Evolutionary conservation across 1,284 basidiomycete species (phyloP), one percentile per base, ranked within the genome.

Genomic region (Thecaphora thlaspeos): DNA sequence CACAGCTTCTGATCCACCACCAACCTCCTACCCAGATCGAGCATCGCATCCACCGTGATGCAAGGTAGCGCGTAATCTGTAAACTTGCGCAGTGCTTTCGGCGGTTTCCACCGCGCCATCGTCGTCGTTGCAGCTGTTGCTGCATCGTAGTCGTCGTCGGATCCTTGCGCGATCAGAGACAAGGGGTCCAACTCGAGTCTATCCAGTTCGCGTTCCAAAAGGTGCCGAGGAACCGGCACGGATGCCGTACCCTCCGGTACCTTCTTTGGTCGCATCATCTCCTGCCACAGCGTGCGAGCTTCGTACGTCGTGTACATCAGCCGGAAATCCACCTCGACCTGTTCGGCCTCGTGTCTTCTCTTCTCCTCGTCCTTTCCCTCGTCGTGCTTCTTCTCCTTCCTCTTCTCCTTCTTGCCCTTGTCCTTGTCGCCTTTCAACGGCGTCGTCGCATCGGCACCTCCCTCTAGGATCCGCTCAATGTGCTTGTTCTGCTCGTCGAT

Each of bases 31-130:
- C 84, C 90, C 43, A 93, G 81, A 68, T 81, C 81, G 60, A 90
- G 80, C 85, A 89, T 91, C 55, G 86, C 86, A 54, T 82, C 80
- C 38, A 94, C 85, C 52, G 90, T 94, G n/a, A 63, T 81, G 90
- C 80, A 76, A 88, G 88, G 51, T 67, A 74, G 83, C 90, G 80
- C 65, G 74, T 80, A 79, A 87, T 93, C 55, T 87, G 88, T 68
- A 84, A 85, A 64, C 84, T 86, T 78, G 81, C 83, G 79, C 79
- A 80, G 30, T 24, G 54, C 23, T 48, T 68, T 51, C 38, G 59
- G 41, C 38, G 70, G 48, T 28, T 56, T 61, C 40, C 38, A 34
- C 38, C 41, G 36, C 21, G 36, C 18, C 32, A 15, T 11, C 37
- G 40, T 18, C 22, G 9, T 17, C 39, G 18, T 41, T n/a, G n/a